Percentiles rank a stretch among this genome's conserved stretches.
Conservation (phyloP, 192 early-diverging fungal species). For the Backusella morwellensis region DNA sequence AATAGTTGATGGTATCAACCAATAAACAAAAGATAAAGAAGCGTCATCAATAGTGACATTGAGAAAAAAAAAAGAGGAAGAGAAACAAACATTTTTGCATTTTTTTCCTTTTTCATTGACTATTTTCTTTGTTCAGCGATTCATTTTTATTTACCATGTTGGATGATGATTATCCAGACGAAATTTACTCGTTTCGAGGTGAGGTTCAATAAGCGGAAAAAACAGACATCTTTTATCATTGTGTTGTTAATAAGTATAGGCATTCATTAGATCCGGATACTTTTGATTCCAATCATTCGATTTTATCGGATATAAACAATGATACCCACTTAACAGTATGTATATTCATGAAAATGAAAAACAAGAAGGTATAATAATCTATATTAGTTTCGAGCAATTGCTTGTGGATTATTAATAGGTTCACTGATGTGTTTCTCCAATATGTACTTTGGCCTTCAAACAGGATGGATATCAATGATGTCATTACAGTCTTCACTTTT, state of each 20-base stretch:
- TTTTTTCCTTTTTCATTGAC: not conserved
- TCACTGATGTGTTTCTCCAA: constrained; percentile 79
- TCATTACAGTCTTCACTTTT: constrained; percentile 70
- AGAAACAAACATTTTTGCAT: not conserved
- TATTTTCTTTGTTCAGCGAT: not conserved
- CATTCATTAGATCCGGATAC: not conserved
- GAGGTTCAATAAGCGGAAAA: not conserved
- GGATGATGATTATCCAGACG: not conserved
- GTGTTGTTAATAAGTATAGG: not conserved
- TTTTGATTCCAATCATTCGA: not conserved
- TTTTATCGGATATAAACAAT: not conserved
- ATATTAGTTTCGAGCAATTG: constrained; percentile 47
- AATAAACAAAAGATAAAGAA: constrained; percentile 1
- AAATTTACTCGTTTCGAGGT: constrained; percentile 10
- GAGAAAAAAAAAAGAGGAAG: not conserved
- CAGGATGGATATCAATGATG: constrained; percentile 81
- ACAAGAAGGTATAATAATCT: not conserved
- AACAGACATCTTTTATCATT: not conserved
- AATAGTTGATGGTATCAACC: not conserved
- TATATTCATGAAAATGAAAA: not conserved
- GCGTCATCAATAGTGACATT: not conserved
- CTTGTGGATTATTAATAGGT: constrained; percentile 67
- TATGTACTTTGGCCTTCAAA: constrained; percentile 86
- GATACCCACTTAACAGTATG: constrained; percentile 12
- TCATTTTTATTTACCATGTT: not conserved